Percentiles rank a stretch among this genome's conserved stretches.
These are phyloP conservation scores for Phytopythium sindhum DNA, from an alignment of 352 stramenopile species.

Conservation along the genomic window DNA sequence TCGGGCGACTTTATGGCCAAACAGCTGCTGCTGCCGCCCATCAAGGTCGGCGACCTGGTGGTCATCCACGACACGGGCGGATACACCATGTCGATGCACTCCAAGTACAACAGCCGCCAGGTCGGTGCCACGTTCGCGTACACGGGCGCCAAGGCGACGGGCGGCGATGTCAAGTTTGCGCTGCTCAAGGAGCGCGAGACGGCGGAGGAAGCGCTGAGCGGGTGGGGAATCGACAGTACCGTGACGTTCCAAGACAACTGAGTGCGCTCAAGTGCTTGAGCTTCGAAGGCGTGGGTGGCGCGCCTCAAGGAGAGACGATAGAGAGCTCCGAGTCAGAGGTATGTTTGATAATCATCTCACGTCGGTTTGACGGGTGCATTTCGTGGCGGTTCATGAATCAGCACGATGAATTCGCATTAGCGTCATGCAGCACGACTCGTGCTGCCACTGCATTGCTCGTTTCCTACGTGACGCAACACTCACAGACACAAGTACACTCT, in stretches of 20 bases:
- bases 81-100: conserved; percentile 88
- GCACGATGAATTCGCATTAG: no score
- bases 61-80: conserved; percentile 87
- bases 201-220: conserved; percentile 56
- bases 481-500: conserved; percentile 9
- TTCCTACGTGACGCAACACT: not conserved
- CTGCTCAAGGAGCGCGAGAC: conserved; percentile 69
- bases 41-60: conserved; percentile 68
- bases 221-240: conserved; percentile 58
- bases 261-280: not conserved
- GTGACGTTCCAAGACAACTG: conserved; percentile 10
- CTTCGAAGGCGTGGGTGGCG: no score
- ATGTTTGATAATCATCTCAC: not conserved
- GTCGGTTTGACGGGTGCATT: not conserved
- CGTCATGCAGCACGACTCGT: no score
- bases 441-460: not conserved
- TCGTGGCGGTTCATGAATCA: not conserved
- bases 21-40: conserved; percentile 64
- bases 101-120: conserved; percentile 86
- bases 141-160: conserved; percentile 12
- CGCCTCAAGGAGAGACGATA: no score
- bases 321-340: no score
- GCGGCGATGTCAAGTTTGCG: conserved; percentile 37
- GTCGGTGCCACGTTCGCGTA: conserved; percentile 70
- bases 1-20: conserved; percentile 88